phyloP scores from a whole-genome alignment of 2,329 filamentous ascomycete genomes.

The Fusarium abutilonis region DNA sequence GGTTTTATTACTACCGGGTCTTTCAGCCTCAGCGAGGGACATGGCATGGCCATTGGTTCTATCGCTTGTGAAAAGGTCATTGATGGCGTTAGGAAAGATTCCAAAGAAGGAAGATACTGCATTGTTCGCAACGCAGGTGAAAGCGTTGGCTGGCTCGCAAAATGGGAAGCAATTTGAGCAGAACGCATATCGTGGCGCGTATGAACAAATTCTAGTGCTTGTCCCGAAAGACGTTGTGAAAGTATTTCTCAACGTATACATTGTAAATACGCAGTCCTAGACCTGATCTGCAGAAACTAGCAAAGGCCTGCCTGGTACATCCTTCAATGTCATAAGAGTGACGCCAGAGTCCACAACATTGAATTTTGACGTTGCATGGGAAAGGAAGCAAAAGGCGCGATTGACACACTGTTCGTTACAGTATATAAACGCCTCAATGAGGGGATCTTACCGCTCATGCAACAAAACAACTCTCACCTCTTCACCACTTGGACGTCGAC shows the following conservation, averaged over 20 bases:
- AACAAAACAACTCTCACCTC: conserved; percentile 6
- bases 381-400: conserved; percentile 41
- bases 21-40: conserved; percentile 81
- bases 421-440: conserved; percentile 27
- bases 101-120: conserved; percentile 68
- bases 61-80: conserved; percentile 69
- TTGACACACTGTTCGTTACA: conserved; percentile 38
- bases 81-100: conserved; percentile 45
- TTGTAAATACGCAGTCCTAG: neutral
- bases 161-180: conserved; percentile 73
- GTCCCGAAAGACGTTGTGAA: neutral
- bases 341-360: conserved; percentile 8
- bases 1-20: conserved; percentile 91
- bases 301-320: conserved; percentile 2
- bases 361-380: neutral
- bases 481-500: neutral
- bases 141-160: conserved; percentile 78
- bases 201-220: neutral
- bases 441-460: conserved; percentile 2
- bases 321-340: conserved; percentile 20
- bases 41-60: conserved; percentile 78
- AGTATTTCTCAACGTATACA: neutral
- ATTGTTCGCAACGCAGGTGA: conserved; percentile 85
- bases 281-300: conserved; percentile 10
- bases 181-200: neutral